Base-by-base conservation (phyloP, 2,329 filamentous ascomycete species). In the Pseudogymnoascus sp. region DNA sequence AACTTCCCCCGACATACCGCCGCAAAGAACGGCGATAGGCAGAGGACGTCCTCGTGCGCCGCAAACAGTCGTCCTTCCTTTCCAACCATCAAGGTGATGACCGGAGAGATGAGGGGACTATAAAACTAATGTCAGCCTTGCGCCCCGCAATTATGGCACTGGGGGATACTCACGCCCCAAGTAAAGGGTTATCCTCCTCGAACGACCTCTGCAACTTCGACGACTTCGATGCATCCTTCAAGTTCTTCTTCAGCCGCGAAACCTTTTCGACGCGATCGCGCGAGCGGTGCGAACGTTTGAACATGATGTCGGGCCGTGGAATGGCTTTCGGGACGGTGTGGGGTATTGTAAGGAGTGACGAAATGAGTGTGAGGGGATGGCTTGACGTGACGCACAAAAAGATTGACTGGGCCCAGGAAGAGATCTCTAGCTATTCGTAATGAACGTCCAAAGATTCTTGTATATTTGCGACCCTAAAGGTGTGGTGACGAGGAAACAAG, bases 1-100 rank as follows among this genome's bases (percentile, higher is more conserved):
- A 88, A 89, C 74, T 88, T 84, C 72, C 84, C 84, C 71, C 84
- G 85, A 71, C 91, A 83, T 69, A 85, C 83, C 71, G 84, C 81
- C 69, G 85, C 82, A 75, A 97, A 95, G 76, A 89, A 95, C 67
- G 91, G 88, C 73, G 91, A 93, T 76, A 90, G 85, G 72, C 84
- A 85, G 67, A 97, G 85, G 71, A 96, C 87, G 77, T 96, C 90
- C 81, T 97, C 90, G 77, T 97, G 92, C 72, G 92, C 92, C 70
- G 92, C 92, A 81, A 97, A 97, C 74, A 96, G 82, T 71, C 92
- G 89, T 74, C 89, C 88, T 71, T 96, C 92, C 69, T 78, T 79
- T 69, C 92, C 92, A 72, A 97, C 86, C 68, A 89, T 86, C 69
- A 97, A 80, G 64, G 92, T 96, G 76, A 96, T 82, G 76, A 96